A percentile compares a stretch with the other conserved stretches of the same genome.
phyloP scores from a whole-genome alignment of 805 yeast species.

The Saturnispora mendoncae region DNA sequence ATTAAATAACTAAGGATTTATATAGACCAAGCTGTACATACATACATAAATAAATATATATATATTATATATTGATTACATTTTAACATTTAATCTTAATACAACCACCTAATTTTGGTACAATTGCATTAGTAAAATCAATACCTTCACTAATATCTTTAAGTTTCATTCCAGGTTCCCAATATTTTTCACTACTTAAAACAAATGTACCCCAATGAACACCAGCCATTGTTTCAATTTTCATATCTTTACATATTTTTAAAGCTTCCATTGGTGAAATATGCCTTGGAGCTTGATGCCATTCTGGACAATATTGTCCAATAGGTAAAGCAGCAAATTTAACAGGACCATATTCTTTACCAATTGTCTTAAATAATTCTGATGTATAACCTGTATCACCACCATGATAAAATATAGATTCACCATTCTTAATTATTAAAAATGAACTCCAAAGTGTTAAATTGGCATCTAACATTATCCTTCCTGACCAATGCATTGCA shows the following conservation, averaged over 20 bases:
- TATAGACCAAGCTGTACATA: not conserved
- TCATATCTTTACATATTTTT: slow-evolving; percentile 53
- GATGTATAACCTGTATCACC: slow-evolving; percentile 91
- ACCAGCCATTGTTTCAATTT: slow-evolving; percentile 61
- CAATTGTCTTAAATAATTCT: slow-evolving; percentile 62
- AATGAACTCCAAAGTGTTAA: slow-evolving; percentile 85
- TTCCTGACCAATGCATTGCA: slow-evolving; percentile 96
- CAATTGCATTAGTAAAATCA: slow-evolving; percentile 36
- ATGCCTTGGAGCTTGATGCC: slow-evolving; percentile 91
- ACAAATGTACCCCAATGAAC: slow-evolving; percentile 97
- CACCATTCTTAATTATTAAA: slow-evolving; percentile 53
- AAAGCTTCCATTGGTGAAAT: slow-evolving; percentile 73
- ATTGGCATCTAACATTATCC: slow-evolving; percentile 73
- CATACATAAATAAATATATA: not conserved
- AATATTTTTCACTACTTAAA: slow-evolving; percentile 75
- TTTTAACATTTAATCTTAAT: slow-evolving; percentile 36
- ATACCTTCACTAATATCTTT: slow-evolving; percentile 29
- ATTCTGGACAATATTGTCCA: slow-evolving; percentile 90
- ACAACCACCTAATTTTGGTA: slow-evolving; percentile 74
- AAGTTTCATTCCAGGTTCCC: slow-evolving; percentile 68
- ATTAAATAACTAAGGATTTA: not conserved
- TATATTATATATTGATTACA: not conserved
- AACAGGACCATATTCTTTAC: slow-evolving; percentile 54
- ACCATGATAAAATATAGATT: slow-evolving; percentile 77
- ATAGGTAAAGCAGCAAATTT: slow-evolving; percentile 74